Evolutionary conservation across 2,329 filamentous ascomycete genomes (phyloP).

Genomic region (Diaporthe sp.): DNA sequence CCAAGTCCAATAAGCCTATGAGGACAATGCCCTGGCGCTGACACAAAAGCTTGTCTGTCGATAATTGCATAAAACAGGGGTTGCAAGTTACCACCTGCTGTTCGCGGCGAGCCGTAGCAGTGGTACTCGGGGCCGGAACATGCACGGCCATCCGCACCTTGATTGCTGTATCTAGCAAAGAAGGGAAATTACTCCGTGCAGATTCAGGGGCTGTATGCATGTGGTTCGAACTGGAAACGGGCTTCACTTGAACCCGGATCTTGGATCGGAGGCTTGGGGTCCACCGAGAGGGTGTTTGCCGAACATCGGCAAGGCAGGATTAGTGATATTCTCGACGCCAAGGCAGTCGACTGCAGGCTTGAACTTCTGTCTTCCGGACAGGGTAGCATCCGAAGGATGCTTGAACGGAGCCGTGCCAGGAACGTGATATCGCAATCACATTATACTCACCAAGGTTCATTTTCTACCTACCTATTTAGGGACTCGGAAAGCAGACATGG

Average conservation of each 20-base stretch:
- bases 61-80: background rate
- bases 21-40: background rate
- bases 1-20: background rate
- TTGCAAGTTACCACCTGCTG: slow-evolving; percentile 7
- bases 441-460: background rate
- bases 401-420: background rate
- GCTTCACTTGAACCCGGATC: background rate
- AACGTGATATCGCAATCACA: background rate
- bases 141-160: background rate
- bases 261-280: background rate
- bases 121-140: background rate
- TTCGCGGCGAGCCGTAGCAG: background rate
- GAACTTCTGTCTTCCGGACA: background rate
- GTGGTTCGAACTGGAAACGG: background rate
- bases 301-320: background rate
- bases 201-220: background rate
- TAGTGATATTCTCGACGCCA: background rate
- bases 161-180: background rate
- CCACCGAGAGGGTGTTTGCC: background rate
- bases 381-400: slow-evolving; percentile 1
- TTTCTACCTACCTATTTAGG: background rate
- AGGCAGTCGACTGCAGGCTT: background rate
- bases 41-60: slow-evolving; percentile 3
- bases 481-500: background rate
- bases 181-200: background rate